phyloP scores from a whole-genome alignment of 2,329 filamentous ascomycete species.

The Scleromitrula shiraiana region DNA sequence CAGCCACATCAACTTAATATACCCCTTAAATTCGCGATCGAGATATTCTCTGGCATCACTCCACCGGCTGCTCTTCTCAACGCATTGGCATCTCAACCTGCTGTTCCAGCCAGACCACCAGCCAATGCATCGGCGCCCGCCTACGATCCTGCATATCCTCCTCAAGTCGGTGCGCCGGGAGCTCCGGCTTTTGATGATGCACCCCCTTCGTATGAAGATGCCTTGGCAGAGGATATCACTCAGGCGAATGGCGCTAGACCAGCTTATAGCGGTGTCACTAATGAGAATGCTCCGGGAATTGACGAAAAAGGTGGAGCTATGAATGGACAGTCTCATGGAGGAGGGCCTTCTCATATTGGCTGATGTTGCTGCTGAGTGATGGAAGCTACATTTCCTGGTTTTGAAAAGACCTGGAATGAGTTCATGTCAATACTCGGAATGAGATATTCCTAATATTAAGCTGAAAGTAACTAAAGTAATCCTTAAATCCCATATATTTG shows the following conservation, averaged over 20 bases:
- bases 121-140: constrained; percentile 20
- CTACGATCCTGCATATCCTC: constrained; percentile 48
- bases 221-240: constrained; percentile 66
- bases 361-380: too few species aligned
- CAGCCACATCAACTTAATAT: constrained; percentile 69
- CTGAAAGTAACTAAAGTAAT: too few species aligned
- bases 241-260: constrained; percentile 66
- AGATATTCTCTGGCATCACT: constrained; percentile 80
- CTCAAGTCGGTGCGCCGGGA: constrained; percentile 42
- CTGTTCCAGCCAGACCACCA: constrained; percentile 18
- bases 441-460: too few species aligned
- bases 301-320: constrained; percentile 20
- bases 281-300: constrained; percentile 45
- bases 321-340: not conserved
- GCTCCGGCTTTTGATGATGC: constrained; percentile 57
- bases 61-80: constrained; percentile 71
- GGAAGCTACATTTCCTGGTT: too few species aligned
- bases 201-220: constrained; percentile 93
- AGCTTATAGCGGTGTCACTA: constrained; percentile 57
- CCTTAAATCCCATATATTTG: too few species aligned
- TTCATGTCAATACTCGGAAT: too few species aligned
- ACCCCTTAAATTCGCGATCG: constrained; percentile 69
- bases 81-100: constrained; percentile 40
- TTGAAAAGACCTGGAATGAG: too few species aligned
- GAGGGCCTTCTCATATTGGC: not conserved